phyloP scores from a whole-genome alignment of 169 alveolate genomes.

The Theileria orientalis region DNA sequence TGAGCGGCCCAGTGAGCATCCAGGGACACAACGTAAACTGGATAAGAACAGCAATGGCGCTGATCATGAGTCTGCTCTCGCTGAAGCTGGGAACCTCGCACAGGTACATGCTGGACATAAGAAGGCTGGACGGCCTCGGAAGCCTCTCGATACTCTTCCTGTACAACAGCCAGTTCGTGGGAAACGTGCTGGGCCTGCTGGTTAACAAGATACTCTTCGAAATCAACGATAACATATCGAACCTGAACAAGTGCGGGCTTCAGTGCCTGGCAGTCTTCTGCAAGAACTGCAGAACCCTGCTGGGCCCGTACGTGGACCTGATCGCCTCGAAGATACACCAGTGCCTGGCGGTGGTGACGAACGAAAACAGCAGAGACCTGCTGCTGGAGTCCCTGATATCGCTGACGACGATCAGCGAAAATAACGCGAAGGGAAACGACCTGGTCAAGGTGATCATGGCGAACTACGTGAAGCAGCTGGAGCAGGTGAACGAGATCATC shows the following conservation, averaged over 20 bases:
- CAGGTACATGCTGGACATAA: conserved; percentile 41
- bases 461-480: neutral
- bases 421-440: conserved; percentile 12
- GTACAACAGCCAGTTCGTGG: conserved; percentile 36
- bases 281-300: conserved; percentile 34
- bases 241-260: conserved; percentile 28
- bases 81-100: conserved; percentile 48
- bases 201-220: conserved; percentile 24
- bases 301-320: conserved; percentile 38
- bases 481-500: neutral
- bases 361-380: conserved; percentile 25
- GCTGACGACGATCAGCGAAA: conserved; percentile 27
- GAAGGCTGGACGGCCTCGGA: conserved; percentile 40
- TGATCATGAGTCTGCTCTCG: conserved; percentile 28
- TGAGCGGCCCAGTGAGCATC: conserved; percentile 8
- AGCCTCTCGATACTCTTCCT: conserved; percentile 36
- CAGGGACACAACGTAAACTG: conserved; percentile 25
- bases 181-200: conserved; percentile 42
- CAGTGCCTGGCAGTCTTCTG: conserved; percentile 48
- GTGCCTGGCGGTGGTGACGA: conserved; percentile 28
- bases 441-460: neutral
- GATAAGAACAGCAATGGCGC: conserved; percentile 21
- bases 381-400: conserved; percentile 55
- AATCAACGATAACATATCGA: conserved; percentile 12
- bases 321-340: conserved; percentile 38